Evolutionary conservation across 2,329 filamentous ascomycete species (phyloP), one percentile per base, ranked within the genome.

Genomic region (Fusarium sp.): DNA sequence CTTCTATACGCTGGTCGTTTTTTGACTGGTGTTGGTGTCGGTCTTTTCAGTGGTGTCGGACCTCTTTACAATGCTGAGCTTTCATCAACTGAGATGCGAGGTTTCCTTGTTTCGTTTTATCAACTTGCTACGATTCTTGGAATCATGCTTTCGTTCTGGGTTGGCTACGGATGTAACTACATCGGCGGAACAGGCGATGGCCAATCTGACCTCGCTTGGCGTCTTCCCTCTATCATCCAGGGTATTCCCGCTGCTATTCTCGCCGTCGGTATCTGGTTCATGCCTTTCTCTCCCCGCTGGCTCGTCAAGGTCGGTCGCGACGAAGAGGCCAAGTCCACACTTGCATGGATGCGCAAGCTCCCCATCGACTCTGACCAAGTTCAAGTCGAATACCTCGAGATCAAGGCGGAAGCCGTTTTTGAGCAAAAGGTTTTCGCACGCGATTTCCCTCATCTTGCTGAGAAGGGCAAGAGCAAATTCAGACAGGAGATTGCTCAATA

Each of bases 281-380:
- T 94, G 89, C 92, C 92, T 0, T 94, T 92, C 78, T 92, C 88
- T 0, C 92, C 92, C 0, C 85, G 92, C 65, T 94, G 92, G 92
- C 85, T 95, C 3, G 83, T 92, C 42, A 90, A 93, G 77, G 89
- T 92, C 74, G 84, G 84, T 60, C 90, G 91, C 13, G 91, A 94
- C 71, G 84, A 85, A 0, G 92, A 94, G 77, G 91, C 90, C 6
- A 65, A 65, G 40, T 65, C 52, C 3, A 65, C 60, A 18, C 42
- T 65, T 29, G 61, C 61, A 5, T 65, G 61, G 61, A 65, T 65
- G 61, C 40, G 61, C 8, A 65, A 65, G 45, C 58, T 74, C 11
- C 78, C 87, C 0, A 75, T 81, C 16, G 86, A 91, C 65, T 85
- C 93, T 73, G 88, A 92, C 51, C 84, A 92, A 0, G 86, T 95